Base-by-base conservation (phyloP, 2,329 filamentous ascomycete genomes). In the Tolypocladium sp. region DNA sequence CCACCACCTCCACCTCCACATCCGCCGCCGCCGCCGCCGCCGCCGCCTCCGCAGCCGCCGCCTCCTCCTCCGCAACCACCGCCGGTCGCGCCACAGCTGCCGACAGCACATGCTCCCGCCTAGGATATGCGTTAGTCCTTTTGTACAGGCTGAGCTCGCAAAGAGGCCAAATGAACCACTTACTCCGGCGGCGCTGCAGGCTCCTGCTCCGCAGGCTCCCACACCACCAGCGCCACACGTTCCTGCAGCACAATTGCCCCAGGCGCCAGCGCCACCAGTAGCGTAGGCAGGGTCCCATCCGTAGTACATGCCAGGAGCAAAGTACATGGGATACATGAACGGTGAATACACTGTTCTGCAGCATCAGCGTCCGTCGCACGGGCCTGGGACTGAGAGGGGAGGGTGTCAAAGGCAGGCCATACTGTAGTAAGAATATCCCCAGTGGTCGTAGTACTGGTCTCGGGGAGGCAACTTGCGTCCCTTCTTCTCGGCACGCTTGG, bases 361-460 rank as follows among this genome's bases (percentile, higher is more conserved):
- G 30, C 13, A n/a, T 52, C 30, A 52, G 30, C 30, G 2, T 35
- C 20, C 10, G 30, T n/a, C 4, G 20, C 20, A 6, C 20, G 3
- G n/a, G n/a, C 3, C 4, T 3, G 4, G 13, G 7, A 41, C 13
- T 1, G 44, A 30, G 3, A 52, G 30, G 30, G 30, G 7, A 20
- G 12, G 25, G 4, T 25, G 8, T 20, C 13, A n/a, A 41, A n/a
- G 44, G 33, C 15, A 17, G n/a, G 62, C 65, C 58, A n/a, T 57
- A 70, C 68, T 76, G 61, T 76, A 70, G 61, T 82, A 83, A 0
- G 73, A 70, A 57, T 80, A 80, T 0, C 82, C 82, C 82, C 82
- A 84, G 67, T 84, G 77, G 57, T 76, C 68, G 61, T 81, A 80
- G 59, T 81, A 84, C 49, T 79, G 69, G 4, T 82, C 75, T 20